Percentiles rank a stretch among this genome's conserved stretches.
phyloP scores from a whole-genome alignment of 768 basidiomycete genomes.

The Termitomyces sp. region DNA sequence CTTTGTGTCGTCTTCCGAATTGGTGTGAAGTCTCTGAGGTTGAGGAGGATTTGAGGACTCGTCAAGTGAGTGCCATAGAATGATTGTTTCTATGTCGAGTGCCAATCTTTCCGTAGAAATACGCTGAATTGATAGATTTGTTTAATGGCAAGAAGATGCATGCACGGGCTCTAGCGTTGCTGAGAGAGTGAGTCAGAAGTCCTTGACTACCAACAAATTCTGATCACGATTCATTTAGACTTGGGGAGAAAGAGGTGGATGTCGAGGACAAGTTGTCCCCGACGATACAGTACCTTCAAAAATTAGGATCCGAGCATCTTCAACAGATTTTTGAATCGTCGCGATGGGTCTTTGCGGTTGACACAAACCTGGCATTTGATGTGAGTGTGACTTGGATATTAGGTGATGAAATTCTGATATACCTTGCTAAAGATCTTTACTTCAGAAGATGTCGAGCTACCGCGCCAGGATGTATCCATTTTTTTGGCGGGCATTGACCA shows the following conservation, averaged over 20 bases:
- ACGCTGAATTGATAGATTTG: slow-evolving; percentile 80
- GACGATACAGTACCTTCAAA: slow-evolving; percentile 86
- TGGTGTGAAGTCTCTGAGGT: slow-evolving; percentile 98
- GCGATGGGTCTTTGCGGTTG: slow-evolving; percentile 78
- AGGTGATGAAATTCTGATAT: not conserved
- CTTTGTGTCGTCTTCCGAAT: slow-evolving; percentile 85
- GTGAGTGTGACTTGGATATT: slow-evolving; percentile 27
- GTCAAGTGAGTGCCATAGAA: slow-evolving; percentile 46
- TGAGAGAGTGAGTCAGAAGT: slow-evolving; percentile 63
- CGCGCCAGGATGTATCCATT: slow-evolving; percentile 66
- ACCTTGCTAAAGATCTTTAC: slow-evolving; percentile 70
- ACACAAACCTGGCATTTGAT: slow-evolving; percentile 72
- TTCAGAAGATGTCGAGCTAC: slow-evolving; percentile 91
- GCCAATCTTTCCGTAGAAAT: slow-evolving; percentile 57
- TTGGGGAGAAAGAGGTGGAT: slow-evolving; percentile 75
- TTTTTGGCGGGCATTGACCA: slow-evolving; percentile 72
- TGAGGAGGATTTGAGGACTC: slow-evolving; percentile 75
- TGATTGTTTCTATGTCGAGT: not conserved
- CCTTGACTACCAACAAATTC: not conserved
- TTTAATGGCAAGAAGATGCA: slow-evolving; percentile 98
- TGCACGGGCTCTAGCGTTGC: slow-evolving; percentile 71
- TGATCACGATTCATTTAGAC: slow-evolving; percentile 46
- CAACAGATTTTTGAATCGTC: slow-evolving; percentile 78
- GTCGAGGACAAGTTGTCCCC: slow-evolving; percentile 74
- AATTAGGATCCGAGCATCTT: slow-evolving; percentile 78